phyloP scores from a whole-genome alignment of 2,329 filamentous ascomycete genomes.

The Calycina marina region DNA sequence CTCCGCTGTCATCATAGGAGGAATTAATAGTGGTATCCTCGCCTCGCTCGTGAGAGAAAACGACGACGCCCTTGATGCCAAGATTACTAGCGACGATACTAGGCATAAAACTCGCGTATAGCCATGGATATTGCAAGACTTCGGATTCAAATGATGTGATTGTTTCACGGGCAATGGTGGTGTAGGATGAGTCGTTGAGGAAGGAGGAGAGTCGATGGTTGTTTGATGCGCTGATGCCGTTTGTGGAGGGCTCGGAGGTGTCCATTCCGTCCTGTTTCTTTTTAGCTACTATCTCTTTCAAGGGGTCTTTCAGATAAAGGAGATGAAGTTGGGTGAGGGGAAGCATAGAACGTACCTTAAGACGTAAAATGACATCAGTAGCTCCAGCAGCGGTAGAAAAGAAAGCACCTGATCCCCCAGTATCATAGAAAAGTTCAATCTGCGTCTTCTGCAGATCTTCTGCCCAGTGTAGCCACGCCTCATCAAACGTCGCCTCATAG shows the following conservation, averaged over 20 bases:
- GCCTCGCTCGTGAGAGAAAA: no score
- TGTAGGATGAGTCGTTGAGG: slow-evolving; percentile 50
- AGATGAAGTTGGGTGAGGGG: no score
- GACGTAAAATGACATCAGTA: slow-evolving; percentile 61
- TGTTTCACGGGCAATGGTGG: slow-evolving; percentile 53
- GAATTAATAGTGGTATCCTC: slow-evolving; percentile 11
- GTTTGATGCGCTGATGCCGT: slow-evolving; percentile 75
- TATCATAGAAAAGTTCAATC: slow-evolving; percentile 64
- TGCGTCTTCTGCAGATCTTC: slow-evolving; percentile 67
- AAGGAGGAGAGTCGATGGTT: slow-evolving; percentile 66
- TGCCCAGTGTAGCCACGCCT: slow-evolving; percentile 64
- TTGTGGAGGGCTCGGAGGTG: slow-evolving; percentile 76
- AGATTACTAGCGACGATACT: slow-evolving; percentile 58
- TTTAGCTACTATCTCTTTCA: no score
- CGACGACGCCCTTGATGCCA: slow-evolving; percentile 49
- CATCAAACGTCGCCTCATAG: slow-evolving; percentile 70
- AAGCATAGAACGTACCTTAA: no score
- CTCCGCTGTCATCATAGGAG: no score
- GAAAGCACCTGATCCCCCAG: slow-evolving; percentile 38
- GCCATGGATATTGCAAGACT: slow-evolving; percentile 81
- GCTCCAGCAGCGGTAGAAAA: slow-evolving; percentile 53
- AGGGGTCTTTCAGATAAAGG: no score
- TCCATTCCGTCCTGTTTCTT: slow-evolving; percentile 98
- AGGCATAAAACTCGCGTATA: slow-evolving; percentile 71
- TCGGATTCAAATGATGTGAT: slow-evolving; percentile 81